These are phyloP conservation scores for Vitis hybrid DNA, from an alignment of 177 flowering plant species.

Conservation along the genomic window DNA sequence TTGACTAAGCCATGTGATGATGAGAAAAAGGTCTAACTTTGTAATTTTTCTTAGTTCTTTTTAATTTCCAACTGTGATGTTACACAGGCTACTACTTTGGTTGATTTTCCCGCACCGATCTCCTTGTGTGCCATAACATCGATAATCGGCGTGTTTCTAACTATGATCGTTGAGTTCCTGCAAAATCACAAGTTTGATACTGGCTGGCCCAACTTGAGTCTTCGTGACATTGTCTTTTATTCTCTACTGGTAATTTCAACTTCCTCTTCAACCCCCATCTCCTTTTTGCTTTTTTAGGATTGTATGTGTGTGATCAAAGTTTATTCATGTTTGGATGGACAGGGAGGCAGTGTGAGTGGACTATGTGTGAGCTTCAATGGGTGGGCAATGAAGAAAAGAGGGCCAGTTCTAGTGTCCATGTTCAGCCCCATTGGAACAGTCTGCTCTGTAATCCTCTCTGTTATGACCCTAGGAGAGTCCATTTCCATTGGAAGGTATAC, in stretches of 20 bases:
- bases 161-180: constrained; percentile 35
- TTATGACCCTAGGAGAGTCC: constrained; percentile 49
- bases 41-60: background rate
- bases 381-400: constrained; percentile 85
- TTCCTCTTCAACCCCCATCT: background rate
- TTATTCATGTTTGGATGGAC: constrained; percentile 5
- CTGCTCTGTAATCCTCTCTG: constrained; percentile 48
- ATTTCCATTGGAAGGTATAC: constrained; percentile 57
- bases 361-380: constrained; percentile 55
- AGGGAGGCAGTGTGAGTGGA: constrained; percentile 68
- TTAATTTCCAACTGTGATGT: background rate
- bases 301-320: background rate
- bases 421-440: constrained; percentile 77
- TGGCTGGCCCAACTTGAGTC: constrained; percentile 25
- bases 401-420: constrained; percentile 79
- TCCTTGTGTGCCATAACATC: constrained; percentile 62
- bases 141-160: constrained; percentile 53
- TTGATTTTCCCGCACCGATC: constrained; percentile 81
- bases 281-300: background rate
- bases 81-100: constrained; percentile 60
- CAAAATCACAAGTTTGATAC: constrained; percentile 32
- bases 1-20: background rate
- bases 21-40: background rate
- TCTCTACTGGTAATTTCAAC: constrained; percentile 47
- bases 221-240: constrained; percentile 27